Conservation (phyloP, 2,329 filamentous ascomycete species). For the Colletotrichum endophyticum region DNA sequence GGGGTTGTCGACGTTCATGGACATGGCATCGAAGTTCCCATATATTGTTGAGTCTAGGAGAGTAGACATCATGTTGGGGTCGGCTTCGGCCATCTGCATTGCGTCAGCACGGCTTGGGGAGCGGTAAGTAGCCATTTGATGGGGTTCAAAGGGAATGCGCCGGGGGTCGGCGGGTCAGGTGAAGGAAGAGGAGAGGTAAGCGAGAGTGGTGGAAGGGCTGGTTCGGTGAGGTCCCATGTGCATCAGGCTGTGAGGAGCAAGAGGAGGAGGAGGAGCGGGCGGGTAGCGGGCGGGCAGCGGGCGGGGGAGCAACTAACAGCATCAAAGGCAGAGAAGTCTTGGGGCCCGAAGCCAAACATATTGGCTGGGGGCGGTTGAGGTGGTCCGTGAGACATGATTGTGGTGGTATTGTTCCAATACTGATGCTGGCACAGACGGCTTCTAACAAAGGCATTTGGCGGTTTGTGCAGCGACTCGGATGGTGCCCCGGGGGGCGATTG, state of each 20-base stretch:
- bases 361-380: slow-evolving; percentile 37
- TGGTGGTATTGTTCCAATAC: slow-evolving; percentile 18
- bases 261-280: not conserved
- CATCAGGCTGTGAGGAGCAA: not conserved
- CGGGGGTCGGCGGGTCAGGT: slow-evolving; percentile 4
- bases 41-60: slow-evolving; percentile 46
- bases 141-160: not conserved
- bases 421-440: slow-evolving; percentile 8
- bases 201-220: not conserved
- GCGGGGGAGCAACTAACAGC: slow-evolving; percentile 9
- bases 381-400: slow-evolving; percentile 40
- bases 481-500: not conserved
- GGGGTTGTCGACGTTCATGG: slow-evolving; percentile 46
- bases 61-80: slow-evolving; percentile 46
- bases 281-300: not conserved
- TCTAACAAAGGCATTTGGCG: slow-evolving; percentile 20
- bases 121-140: not conserved
- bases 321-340: slow-evolving; percentile 23
- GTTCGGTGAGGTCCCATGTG: not conserved
- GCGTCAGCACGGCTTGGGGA: slow-evolving; percentile 7
- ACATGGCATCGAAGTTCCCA: slow-evolving; percentile 39
- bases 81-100: slow-evolving; percentile 28
- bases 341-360: slow-evolving; percentile 39
- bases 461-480: not conserved
- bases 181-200: not conserved